Conservation (phyloP, 78 protist species). For the Isochrysis galbana region DNA sequence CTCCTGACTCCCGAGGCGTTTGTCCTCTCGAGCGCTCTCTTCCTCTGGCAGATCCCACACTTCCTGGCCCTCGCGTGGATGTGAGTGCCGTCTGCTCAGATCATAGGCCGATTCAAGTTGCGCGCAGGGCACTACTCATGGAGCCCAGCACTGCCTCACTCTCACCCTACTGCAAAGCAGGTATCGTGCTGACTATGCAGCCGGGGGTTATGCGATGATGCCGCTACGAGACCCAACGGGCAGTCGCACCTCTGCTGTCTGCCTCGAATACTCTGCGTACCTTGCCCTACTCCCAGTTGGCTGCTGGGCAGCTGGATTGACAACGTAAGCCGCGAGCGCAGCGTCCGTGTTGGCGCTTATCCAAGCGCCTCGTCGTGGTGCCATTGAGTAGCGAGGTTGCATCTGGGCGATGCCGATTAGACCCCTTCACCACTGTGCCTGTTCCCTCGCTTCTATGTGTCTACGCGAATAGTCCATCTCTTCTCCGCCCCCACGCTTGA, state of each 20-base stretch:
- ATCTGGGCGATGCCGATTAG: no score
- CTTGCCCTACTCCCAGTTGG: background rate
- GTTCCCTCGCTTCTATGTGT: no score
- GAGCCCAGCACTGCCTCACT: background rate
- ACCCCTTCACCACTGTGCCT: no score
- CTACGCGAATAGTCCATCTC: no score
- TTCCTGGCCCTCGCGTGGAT: conserved; percentile 82
- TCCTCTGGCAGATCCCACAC: conserved; percentile 93
- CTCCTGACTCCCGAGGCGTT: conserved; percentile 29
- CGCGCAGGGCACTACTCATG: background rate
- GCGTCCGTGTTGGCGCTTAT: no score
- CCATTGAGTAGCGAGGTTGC: no score
- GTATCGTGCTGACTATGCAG: conserved; percentile 44
- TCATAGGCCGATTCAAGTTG: no score
- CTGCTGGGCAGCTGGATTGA: conserved; percentile 32
- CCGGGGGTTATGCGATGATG: conserved; percentile 61
- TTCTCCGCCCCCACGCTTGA: no score
- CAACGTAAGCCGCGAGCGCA: no score
- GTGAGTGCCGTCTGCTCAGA: background rate
- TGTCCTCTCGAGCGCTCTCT: conserved; percentile 43
- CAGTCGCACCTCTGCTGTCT: background rate
- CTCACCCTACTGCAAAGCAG: background rate
- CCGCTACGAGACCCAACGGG: background rate
- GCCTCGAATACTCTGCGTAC: conserved; percentile 36
- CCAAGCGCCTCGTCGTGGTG: no score